Base-by-base conservation (phyloP, 352 stramenopile species). In the Pythium biforme region DNA sequence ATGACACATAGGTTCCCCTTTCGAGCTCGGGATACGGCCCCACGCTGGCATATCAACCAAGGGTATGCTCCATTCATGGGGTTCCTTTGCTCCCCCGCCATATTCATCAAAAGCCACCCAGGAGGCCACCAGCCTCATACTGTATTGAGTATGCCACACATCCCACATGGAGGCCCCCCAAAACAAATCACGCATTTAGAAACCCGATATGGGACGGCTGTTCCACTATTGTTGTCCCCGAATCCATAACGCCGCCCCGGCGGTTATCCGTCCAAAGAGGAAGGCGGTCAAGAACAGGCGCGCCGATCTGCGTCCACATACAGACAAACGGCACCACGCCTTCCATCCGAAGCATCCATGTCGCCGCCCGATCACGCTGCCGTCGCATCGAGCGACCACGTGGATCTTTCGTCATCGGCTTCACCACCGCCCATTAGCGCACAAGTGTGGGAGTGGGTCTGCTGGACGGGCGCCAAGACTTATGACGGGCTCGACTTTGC, bases 401-500 rank as follows among this genome's bases (percentile, higher is more conserved):
- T 43, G 37, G 37, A 43, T 19, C 37, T n/a, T 43, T 1, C 37
- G 37, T n/a, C 37, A n/a, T n/a, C 37, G 1, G 11, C 37, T 20
- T 43, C 37, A 17, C 17, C 37, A 8, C 47, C 49, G 9, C 53
- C 45, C 25, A n/a, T 76, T 19, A 34, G 59, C 27, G 64, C 68
- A 19, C 56, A 79, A n/a, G 67, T 66, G 22, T 91, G 78, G 81
- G 56, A 78, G 8, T 92, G 79, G 83, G 58, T 82, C n/a, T 71
- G 63, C 54, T 91, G 83, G 83, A 81, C 79, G 2, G 76, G 86
- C 20, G 51, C 68, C 20, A 92, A 84, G 62, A 83, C 83, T 1
- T 89, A 77, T 39, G 76, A 89, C 45, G 74, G 72, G 1, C 72
- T 94, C 61, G 84, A 93, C 43, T 95, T 95, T 73, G 83, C 74